phyloP scores from a whole-genome alignment of 139 green algal genomes.

The Chlorella sp. region DNA sequence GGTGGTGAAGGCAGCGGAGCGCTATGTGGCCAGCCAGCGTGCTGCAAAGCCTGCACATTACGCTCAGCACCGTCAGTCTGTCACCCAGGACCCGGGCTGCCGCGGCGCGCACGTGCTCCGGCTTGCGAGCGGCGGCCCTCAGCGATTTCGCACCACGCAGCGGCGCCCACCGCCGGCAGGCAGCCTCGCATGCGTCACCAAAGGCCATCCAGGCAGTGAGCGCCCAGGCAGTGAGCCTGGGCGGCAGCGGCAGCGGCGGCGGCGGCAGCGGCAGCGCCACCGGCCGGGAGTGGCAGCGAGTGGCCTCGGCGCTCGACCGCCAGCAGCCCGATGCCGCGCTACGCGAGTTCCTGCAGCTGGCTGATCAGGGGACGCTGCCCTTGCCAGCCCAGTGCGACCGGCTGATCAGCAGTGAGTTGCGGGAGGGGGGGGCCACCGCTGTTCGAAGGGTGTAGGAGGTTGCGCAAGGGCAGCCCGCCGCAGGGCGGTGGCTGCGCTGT shows the following conservation, averaged over 20 bases:
- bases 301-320: neutral
- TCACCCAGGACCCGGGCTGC: neutral
- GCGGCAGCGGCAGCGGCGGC: slow-evolving; percentile 1
- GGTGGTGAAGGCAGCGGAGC: too few relatives aligned
- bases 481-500: neutral
- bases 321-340: slow-evolving; percentile 15
- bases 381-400: neutral
- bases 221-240: neutral
- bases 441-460: too few relatives aligned
- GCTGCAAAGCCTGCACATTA: neutral
- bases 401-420: slow-evolving; percentile 31
- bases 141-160: neutral
- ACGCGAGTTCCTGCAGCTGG: slow-evolving; percentile 18
- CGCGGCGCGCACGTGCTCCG: neutral
- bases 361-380: slow-evolving; percentile 10
- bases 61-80: neutral
- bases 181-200: neutral
- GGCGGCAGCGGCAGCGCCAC: neutral
- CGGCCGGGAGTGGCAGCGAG: neutral
- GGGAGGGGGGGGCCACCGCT: neutral
- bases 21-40: neutral
- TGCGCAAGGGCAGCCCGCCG: neutral
- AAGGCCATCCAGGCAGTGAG: neutral
- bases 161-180: neutral
- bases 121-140: neutral